Percentiles rank a stretch among this genome's conserved stretches.
These are phyloP conservation scores for Cladophialophora carrionii DNA, from an alignment of 2,329 filamentous ascomycete genomes.

Conservation along the genomic window DNA sequence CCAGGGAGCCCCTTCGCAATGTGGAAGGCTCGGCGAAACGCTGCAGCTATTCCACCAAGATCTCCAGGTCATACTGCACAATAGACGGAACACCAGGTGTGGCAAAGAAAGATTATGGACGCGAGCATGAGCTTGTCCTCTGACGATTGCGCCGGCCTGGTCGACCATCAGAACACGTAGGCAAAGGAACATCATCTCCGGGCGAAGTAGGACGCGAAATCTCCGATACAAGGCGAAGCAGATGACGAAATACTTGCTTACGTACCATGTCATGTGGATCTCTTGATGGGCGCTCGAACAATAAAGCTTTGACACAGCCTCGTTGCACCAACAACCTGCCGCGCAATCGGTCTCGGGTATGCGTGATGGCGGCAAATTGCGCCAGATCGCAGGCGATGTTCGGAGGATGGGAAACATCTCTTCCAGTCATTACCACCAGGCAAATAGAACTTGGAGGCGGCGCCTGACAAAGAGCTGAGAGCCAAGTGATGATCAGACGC, in stretches of 20 bases:
- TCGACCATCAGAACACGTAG: no score
- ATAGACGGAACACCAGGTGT: not conserved
- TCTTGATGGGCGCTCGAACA: not conserved
- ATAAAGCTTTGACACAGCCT: conserved; percentile 6
- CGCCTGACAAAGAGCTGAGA: conserved; percentile 17
- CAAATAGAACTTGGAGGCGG: not conserved
- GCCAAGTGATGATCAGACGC: conserved; percentile 21
- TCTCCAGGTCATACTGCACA: not conserved
- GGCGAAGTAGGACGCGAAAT: not conserved
- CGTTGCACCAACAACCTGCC: not conserved
- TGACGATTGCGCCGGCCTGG: not conserved
- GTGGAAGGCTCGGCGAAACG: not conserved
- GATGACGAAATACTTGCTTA: conserved; percentile 4
- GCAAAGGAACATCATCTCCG: no score
- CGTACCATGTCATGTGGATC: not conserved
- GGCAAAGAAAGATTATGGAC: no score
- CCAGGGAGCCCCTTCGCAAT: not conserved
- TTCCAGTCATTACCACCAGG: not conserved
- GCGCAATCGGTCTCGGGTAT: not conserved
- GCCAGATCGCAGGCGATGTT: not conserved
- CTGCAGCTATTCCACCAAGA: not conserved
- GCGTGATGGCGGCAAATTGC: not conserved
- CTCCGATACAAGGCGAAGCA: not conserved
- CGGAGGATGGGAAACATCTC: not conserved
- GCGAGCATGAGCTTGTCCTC: not conserved